Evolutionary conservation across 2,329 filamentous ascomycete genomes (phyloP).

Genomic region (Raffaelea ambrosiae): DNA sequence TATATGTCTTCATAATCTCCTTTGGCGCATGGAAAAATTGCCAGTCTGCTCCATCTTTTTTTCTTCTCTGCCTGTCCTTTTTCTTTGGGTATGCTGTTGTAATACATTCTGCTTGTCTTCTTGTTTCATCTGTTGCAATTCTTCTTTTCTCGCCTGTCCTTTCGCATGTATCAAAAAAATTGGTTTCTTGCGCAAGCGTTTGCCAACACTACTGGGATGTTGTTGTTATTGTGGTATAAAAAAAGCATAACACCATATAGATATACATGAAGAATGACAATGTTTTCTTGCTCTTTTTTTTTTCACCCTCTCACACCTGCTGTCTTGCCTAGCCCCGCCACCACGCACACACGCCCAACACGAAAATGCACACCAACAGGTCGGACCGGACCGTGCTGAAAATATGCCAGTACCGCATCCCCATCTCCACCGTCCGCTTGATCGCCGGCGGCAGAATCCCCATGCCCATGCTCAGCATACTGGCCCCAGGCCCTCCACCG

Average conservation of each 20-base stretch:
- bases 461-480: constrained; percentile 53
- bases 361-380: constrained; percentile 69
- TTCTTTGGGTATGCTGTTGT: too few species aligned
- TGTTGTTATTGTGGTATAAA: too few species aligned
- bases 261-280: too few species aligned
- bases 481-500: too few species aligned
- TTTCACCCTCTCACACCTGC: constrained; percentile 18
- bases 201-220: too few species aligned
- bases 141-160: too few species aligned
- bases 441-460: constrained; percentile 59
- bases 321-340: too few species aligned
- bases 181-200: too few species aligned
- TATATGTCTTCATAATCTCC: background rate
- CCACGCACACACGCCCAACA: constrained; percentile 54
- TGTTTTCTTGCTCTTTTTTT: background rate
- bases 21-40: too few species aligned
- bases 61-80: background rate
- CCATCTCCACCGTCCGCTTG: constrained; percentile 51
- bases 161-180: too few species aligned
- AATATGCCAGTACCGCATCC: constrained; percentile 60
- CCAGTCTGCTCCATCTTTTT: background rate
- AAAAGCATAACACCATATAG: too few species aligned
- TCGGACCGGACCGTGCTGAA: constrained; percentile 64
- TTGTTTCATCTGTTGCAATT: background rate
- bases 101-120: too few species aligned